Base-by-base conservation (phyloP, 257 asterid genomes). In the Oldenlandia corymbosa region DNA sequence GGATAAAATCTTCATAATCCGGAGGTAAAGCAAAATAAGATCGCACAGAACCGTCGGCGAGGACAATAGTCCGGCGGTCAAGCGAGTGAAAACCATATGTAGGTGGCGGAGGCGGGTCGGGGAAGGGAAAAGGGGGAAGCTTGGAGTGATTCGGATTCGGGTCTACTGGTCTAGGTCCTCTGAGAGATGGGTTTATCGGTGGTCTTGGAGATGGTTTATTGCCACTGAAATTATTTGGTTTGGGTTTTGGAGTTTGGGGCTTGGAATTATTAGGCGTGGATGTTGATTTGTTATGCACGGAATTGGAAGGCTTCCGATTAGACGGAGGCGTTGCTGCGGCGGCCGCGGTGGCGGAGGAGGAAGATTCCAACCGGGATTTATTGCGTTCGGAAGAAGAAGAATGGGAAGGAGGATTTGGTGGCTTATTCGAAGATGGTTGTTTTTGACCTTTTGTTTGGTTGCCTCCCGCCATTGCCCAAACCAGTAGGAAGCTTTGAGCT, bases 81-180 rank as follows among this genome's bases (percentile, higher is more conserved):
- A 93, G 96, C 95, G 86, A 81, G 76, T 89, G 99, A 73, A 90
- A 85, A 17, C 95, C 97, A 64, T 93, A 93, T 5, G 96, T 70
- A 10, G 96, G 95, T 13, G 90, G 87, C n/a, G 95, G 97, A 0
- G 96, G 91, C 6, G 84, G 97, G 67, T 86, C 95, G 69, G 51
- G 77, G 72, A 82, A 71, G 43, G 87, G 96, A 57, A 80, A 78
- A 60, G 75, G 79, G 14, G 84, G 83, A 24, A 78, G 71, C 31
- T 67, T 68, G 17, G 73, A 68, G 5, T 26, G 66, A 10, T 21
- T 5, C 2, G 18, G 46, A 43, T 62, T 20, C 49, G 55, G 76
- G 51, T 78, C 78, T n/a, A n/a, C n/a, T 26, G 67, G 62, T n/a
- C 48, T 34, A 9, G 39, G 39, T 34, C 39, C 39, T n/a, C n/a